These are phyloP conservation scores for Pythium coloratum DNA, from an alignment of 352 stramenopile species.

Conservation along the genomic window DNA sequence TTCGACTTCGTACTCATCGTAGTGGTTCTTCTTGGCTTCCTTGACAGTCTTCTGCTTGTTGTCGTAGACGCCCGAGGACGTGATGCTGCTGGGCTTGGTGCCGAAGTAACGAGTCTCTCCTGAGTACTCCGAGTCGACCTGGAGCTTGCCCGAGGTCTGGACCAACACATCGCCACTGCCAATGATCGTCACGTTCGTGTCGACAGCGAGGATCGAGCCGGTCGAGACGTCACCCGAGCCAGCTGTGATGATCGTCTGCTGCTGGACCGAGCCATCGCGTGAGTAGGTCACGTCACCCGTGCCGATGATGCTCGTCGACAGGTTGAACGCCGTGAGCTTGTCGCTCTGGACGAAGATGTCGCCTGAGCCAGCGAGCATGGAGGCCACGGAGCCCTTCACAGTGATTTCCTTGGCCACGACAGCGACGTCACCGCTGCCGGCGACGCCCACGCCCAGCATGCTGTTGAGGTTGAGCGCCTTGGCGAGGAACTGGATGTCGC, in stretches of 20 bases:
- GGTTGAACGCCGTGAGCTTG: constrained; percentile 6
- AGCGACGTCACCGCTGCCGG: constrained; percentile 24
- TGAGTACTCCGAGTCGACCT: constrained; percentile 27
- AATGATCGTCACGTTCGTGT: constrained; percentile 37
- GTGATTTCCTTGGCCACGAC: constrained; percentile 30
- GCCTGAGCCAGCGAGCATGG: constrained; percentile 35
- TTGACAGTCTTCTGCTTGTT: constrained; percentile 6
- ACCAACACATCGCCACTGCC: constrained; percentile 39
- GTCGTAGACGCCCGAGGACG: background rate
- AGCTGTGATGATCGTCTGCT: constrained; percentile 31
- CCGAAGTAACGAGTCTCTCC: constrained; percentile 39
- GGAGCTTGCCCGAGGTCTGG: constrained; percentile 38
- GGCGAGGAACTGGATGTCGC: background rate
- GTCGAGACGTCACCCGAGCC: constrained; percentile 37
- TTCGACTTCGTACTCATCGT: constrained; percentile 9
- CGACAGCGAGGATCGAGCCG: constrained; percentile 37
- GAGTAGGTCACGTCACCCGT: constrained; percentile 37
- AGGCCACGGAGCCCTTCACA: constrained; percentile 14
- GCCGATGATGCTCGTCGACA: constrained; percentile 29
- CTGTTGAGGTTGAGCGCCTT: background rate
- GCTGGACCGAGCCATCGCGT: constrained; percentile 20
- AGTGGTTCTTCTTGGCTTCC: constrained; percentile 16
- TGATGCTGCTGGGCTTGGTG: constrained; percentile 29
- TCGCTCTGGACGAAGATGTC: constrained; percentile 34
- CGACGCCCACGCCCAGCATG: constrained; percentile 7